These are phyloP conservation scores for Ilyonectria robusta DNA, from an alignment of 2,329 filamentous ascomycete genomes.

Conservation along the genomic window DNA sequence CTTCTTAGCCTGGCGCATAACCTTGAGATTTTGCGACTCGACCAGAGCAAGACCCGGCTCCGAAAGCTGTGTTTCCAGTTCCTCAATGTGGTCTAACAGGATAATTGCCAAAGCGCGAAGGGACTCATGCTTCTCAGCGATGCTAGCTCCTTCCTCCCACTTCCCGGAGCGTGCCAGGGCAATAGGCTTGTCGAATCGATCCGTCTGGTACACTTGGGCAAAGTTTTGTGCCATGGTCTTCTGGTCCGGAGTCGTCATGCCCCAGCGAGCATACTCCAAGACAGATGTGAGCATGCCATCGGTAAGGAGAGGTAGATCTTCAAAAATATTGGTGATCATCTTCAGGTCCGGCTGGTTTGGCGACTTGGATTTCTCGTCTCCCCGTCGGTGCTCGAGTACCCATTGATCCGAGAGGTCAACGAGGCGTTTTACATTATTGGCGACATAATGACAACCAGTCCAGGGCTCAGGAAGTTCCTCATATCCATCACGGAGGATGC, in stretches of 20 bases:
- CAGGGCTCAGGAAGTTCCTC: slow-evolving; percentile 83
- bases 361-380: slow-evolving; percentile 50
- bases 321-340: slow-evolving; percentile 62
- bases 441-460: slow-evolving; percentile 79
- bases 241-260: slow-evolving; percentile 59
- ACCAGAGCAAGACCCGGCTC: slow-evolving; percentile 47
- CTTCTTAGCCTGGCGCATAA: slow-evolving; percentile 59
- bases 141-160: slow-evolving; percentile 70
- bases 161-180: slow-evolving; percentile 68
- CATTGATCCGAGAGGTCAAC: slow-evolving; percentile 71
- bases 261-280: slow-evolving; percentile 68
- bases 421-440: slow-evolving; percentile 73
- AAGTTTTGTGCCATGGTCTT: slow-evolving; percentile 62
- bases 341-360: slow-evolving; percentile 54
- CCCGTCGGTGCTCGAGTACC: slow-evolving; percentile 63
- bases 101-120: slow-evolving; percentile 70
- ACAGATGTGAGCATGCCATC: slow-evolving; percentile 70
- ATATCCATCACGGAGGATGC: slow-evolving; percentile 75
- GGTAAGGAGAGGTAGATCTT: slow-evolving; percentile 65
- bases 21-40: slow-evolving; percentile 50
- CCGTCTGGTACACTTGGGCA: slow-evolving; percentile 62
- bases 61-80: slow-evolving; percentile 49
- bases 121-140: slow-evolving; percentile 71
- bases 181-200: slow-evolving; percentile 67
- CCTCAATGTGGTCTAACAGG: slow-evolving; percentile 67